phyloP scores from a whole-genome alignment of 495 filamentous ascomycete genomes.

The Xylaria nigripes region DNA sequence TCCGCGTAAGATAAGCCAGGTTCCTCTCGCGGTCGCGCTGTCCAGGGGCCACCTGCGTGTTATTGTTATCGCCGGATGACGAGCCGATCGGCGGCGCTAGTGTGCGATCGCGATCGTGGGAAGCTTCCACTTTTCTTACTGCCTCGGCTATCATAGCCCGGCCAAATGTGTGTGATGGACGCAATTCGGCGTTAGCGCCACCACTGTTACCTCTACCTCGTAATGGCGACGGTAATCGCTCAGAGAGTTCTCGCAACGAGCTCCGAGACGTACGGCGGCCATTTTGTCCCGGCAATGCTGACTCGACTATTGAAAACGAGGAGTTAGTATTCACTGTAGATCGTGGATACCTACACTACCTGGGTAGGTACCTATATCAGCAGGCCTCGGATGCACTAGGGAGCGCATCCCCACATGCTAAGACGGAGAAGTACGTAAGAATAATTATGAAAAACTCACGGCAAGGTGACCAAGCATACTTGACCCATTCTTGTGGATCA shows the following conservation, averaged over 20 bases:
- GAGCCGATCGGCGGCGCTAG: slow-evolving; percentile 42
- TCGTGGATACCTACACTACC: not conserved
- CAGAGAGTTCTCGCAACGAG: slow-evolving; percentile 32
- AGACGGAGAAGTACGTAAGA: not conserved
- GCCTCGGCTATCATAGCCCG: slow-evolving; percentile 21
- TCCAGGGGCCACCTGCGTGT: slow-evolving; percentile 37
- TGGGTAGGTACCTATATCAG: no score
- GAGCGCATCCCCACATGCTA: not conserved
- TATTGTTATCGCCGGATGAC: slow-evolving; percentile 24
- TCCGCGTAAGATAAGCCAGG: slow-evolving; percentile 67
- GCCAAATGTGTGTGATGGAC: slow-evolving; percentile 12
- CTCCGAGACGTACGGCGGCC: slow-evolving; percentile 27
- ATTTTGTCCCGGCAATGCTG: slow-evolving; percentile 44
- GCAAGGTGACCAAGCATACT: slow-evolving; percentile 71
- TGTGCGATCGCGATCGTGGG: slow-evolving; percentile 38
- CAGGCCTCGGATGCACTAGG: not conserved
- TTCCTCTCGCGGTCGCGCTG: slow-evolving; percentile 33
- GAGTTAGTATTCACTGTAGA: not conserved
- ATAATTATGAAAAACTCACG: not conserved
- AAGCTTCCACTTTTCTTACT: slow-evolving; percentile 18
- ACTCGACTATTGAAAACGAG: slow-evolving; percentile 38
- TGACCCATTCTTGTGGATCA: slow-evolving; percentile 67
- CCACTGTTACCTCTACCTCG: slow-evolving; percentile 25
- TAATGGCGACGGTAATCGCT: slow-evolving; percentile 24
- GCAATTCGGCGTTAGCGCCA: slow-evolving; percentile 12